A percentile compares a stretch with the other conserved stretches of the same genome.
These are phyloP conservation scores for Symmetrospora coprosmae DNA, from an alignment of 768 basidiomycete genomes.

Conservation along the genomic window DNA sequence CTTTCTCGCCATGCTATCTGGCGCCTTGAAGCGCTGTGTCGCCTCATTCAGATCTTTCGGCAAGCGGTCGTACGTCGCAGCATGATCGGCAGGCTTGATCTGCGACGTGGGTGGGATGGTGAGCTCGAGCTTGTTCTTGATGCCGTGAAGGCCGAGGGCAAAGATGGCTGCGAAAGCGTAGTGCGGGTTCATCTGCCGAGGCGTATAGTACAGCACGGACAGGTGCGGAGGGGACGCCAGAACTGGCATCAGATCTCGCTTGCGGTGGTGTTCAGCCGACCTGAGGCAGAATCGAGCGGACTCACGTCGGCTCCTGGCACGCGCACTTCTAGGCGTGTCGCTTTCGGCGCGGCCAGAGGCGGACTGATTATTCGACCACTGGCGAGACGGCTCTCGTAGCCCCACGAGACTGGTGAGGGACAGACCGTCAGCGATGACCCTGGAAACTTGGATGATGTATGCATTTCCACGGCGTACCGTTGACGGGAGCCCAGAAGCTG, in stretches of 20 bases:
- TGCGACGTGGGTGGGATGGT: slow-evolving; percentile 51
- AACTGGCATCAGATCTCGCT: not conserved
- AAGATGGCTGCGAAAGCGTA: slow-evolving; percentile 79
- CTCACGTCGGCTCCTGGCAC: slow-evolving; percentile 89
- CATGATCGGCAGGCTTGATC: slow-evolving; percentile 33
- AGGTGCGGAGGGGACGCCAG: not conserved
- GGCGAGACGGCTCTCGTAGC: slow-evolving; percentile 86
- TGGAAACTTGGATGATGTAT: no score
- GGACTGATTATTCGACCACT: slow-evolving; percentile 85
- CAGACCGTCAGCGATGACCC: not conserved
- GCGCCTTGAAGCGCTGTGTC: slow-evolving; percentile 61
- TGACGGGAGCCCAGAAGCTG: slow-evolving; percentile 32
- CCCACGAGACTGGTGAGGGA: slow-evolving; percentile 46
- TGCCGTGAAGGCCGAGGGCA: slow-evolving; percentile 70
- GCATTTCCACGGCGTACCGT: slow-evolving; percentile 10
- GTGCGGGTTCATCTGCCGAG: slow-evolving; percentile 55
- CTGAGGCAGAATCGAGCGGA: not conserved
- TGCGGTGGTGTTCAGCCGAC: not conserved
- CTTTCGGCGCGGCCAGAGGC: slow-evolving; percentile 62
- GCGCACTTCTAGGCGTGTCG: slow-evolving; percentile 82
- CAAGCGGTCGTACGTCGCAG: slow-evolving; percentile 53
- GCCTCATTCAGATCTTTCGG: slow-evolving; percentile 67
- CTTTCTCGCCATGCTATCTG: slow-evolving; percentile 68
- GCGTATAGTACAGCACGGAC: not conserved
- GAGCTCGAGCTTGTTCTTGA: slow-evolving; percentile 57